These are phyloP conservation scores for Halteria grandinella DNA, from an alignment of 73 alveolate species.

Conservation along the genomic window DNA sequence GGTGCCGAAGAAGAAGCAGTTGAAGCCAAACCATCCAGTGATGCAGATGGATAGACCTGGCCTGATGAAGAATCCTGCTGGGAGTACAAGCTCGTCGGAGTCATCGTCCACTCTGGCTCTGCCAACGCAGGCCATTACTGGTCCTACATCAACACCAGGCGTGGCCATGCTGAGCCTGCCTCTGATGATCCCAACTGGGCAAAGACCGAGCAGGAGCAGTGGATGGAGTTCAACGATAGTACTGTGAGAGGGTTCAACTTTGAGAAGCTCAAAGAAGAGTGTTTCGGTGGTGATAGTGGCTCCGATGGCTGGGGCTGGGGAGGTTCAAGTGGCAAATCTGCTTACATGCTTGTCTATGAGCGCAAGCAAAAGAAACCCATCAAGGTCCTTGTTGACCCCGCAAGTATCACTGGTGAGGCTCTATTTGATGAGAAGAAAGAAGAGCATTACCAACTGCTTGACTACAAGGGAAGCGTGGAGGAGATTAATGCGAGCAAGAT, in stretches of 20 bases:
- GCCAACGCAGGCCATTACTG: slow-evolving; percentile 97
- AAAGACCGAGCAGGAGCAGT: slow-evolving; percentile 66
- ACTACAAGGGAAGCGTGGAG: slow-evolving; percentile 28
- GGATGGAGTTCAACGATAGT: slow-evolving; percentile 94
- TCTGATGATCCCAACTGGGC: slow-evolving; percentile 62
- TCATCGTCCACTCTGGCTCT: slow-evolving; percentile 96
- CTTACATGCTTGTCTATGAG: slow-evolving; percentile 97
- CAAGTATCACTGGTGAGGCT: no score
- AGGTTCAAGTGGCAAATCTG: slow-evolving; percentile 86
- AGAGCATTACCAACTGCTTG: slow-evolving; percentile 39
- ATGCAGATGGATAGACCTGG: slow-evolving; percentile 38
- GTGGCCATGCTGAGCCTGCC: slow-evolving; percentile 76
- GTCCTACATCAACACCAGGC: slow-evolving; percentile 72
- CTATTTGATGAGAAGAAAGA: slow-evolving; percentile 40
- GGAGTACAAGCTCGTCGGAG: slow-evolving; percentile 88
- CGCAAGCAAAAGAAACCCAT: slow-evolving; percentile 77
- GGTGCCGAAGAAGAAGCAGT: slow-evolving; percentile 24
- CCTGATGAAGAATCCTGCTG: slow-evolving; percentile 57
- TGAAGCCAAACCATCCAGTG: slow-evolving; percentile 20
- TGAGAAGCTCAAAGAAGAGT: slow-evolving; percentile 71
- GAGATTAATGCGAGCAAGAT: slow-evolving; percentile 54
- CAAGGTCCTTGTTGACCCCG: no score
- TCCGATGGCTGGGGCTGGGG: slow-evolving; percentile 1
- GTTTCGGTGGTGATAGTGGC: slow-evolving; percentile 88
- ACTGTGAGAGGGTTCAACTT: slow-evolving; percentile 56